Evolutionary conservation across 768 basidiomycete species (phyloP), one percentile per base, ranked within the genome.

Genomic region (Suillus lakei): DNA sequence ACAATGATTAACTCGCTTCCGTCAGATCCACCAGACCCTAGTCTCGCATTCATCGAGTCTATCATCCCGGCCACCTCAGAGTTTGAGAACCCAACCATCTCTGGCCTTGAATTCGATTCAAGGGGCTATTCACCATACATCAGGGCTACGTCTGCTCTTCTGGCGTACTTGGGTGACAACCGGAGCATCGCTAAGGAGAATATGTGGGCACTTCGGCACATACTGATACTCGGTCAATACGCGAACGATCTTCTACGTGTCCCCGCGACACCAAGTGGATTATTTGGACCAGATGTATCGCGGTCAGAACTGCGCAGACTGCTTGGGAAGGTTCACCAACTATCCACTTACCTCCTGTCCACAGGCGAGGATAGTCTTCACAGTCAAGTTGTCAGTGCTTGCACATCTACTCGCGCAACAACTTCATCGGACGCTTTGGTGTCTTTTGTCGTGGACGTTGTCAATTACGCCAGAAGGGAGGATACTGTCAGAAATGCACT

Each of bases 121-220:
- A 76, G 78, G 18, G 90, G 91, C 0, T 86, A 86, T 69, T 43
- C 64, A 59, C 38, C 81, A 3, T 94, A 95, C 72, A 87, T 89
- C 2, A 87, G 95, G 21, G 78, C 83, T 5, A 82, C 88, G 15
- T 74, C 77, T 41, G 88, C 87, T 0, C 75, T 93, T 5, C 74
- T 93, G 3, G 78, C 84, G 1, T 73, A 86, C 32, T 79, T 93
- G 64, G 69, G 79, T 5, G 79, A 84, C 7, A 86, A 93, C 68
- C 87, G 93, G 43, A 79, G 84, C n/a, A 67, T 84, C 1, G 87
- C 90, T 4, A 85, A 81, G 59, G 77, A 79, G 18, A 84, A 91
- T 60, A 69, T 87, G 0, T 91, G 91, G 89, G 83, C 86, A 0
- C 73, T 98, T 5, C 85, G 86, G 10, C 91, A 95, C 72, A 79